Conservation (phyloP, 106 monocot species). For the Dendrobium huoshanense region DNA sequence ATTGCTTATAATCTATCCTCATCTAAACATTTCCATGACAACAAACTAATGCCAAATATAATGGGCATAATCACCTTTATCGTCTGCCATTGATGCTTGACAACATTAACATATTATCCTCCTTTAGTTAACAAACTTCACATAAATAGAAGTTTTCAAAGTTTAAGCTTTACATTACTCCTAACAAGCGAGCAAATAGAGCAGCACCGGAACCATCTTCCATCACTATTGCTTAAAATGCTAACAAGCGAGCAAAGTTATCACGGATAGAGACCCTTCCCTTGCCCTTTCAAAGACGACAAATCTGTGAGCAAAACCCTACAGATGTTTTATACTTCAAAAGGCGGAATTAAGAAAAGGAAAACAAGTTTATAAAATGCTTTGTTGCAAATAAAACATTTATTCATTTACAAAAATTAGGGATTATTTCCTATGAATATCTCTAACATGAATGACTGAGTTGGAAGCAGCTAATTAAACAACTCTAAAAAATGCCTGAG, state of each 20-base stretch:
- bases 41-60: background rate
- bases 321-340: background rate
- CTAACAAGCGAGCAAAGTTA: too few species aligned
- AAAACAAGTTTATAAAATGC: background rate
- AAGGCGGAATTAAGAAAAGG: background rate
- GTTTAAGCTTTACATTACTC: background rate
- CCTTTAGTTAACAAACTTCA: background rate
- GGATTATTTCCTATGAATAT: background rate
- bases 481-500: constrained; percentile 11
- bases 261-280: too few species aligned
- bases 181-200: too few species aligned
- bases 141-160: background rate
- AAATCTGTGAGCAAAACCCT: background rate
- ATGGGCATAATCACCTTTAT: background rate
- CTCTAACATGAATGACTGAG: too few species aligned
- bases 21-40: background rate
- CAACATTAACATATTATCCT: too few species aligned
- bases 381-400: background rate
- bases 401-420: background rate
- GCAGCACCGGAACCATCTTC: too few species aligned
- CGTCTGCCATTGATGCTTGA: too few species aligned
- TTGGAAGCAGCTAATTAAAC: background rate
- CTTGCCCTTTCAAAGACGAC: too few species aligned
- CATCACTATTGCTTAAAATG: too few species aligned
- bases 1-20: background rate